These are phyloP conservation scores for Macadamia tetraphylla DNA, from an alignment of 164 flowering plant species.

Conservation along the genomic window DNA sequence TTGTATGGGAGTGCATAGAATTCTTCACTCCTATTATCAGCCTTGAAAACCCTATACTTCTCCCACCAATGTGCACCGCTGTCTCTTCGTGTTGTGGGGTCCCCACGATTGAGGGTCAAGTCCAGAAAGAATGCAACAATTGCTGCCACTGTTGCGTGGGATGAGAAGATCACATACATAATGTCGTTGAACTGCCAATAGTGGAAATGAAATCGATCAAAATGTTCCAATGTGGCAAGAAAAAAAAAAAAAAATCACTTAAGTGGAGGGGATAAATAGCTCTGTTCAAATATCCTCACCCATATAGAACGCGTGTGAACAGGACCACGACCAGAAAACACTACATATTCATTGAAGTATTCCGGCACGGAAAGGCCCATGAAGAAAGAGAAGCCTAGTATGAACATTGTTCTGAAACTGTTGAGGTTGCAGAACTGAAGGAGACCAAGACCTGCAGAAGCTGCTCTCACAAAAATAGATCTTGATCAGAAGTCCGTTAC, in stretches of 20 bases:
- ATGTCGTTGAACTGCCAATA: conserved; percentile 67
- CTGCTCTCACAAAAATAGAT: conserved; percentile 34
- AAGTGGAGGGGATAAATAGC: not conserved
- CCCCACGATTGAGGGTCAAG: conserved; percentile 41
- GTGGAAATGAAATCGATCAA: not conserved
- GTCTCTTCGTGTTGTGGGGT: conserved; percentile 47
- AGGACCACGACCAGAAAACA: conserved; percentile 63
- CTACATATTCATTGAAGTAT: conserved; percentile 59
- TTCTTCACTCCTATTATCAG: conserved; percentile 72
- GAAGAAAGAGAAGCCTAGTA: conserved; percentile 82
- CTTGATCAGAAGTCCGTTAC: not conserved
- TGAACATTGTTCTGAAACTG: conserved; percentile 84
- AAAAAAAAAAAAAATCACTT: not conserved
- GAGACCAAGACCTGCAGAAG: conserved; percentile 73
- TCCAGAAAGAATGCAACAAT: conserved; percentile 61
- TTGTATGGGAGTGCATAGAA: conserved; percentile 78
- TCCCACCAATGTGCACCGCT: conserved; percentile 94
- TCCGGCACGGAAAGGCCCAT: conserved; percentile 89
- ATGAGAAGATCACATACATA: conserved; percentile 72
- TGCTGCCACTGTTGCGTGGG: conserved; percentile 73
- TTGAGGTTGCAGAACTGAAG: conserved; percentile 96
- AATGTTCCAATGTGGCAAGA: not conserved
- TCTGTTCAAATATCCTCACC: conserved; percentile 30
- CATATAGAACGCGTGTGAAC: conserved; percentile 48
- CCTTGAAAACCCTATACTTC: conserved; percentile 49